Conservation (phyloP, 192 early-diverging fungal species). For the Podila epigama region DNA sequence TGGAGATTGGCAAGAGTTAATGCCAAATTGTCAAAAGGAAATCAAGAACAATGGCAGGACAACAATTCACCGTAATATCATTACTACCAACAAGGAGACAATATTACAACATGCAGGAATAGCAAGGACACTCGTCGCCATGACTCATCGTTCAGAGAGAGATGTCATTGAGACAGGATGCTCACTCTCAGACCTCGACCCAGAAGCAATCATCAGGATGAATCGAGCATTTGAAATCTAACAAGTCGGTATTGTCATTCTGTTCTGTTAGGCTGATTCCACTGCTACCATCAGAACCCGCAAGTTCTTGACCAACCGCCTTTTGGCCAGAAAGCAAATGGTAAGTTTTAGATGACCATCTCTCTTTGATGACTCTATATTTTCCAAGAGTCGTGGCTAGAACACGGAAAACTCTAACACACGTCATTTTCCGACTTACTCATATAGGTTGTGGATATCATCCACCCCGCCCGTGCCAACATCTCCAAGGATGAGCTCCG, state of each 20-base stretch:
- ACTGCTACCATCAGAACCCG: slow-evolving; percentile 96
- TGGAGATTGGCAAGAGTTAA: not conserved
- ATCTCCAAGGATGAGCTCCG: slow-evolving; percentile 92
- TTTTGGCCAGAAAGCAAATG: slow-evolving; percentile 97
- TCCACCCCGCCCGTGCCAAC: slow-evolving; percentile 94
- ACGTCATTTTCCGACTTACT: not conserved
- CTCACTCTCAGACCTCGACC: no score
- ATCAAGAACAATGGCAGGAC: not conserved
- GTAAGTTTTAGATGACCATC: slow-evolving; percentile 35
- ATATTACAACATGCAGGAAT: no score
- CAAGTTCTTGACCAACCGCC: slow-evolving; percentile 99
- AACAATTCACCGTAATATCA: no score
- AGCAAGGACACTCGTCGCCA: no score
- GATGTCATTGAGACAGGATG: no score
- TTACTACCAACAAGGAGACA: no score
- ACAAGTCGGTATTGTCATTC: not conserved
- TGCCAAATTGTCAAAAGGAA: not conserved
- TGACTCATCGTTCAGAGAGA: no score
- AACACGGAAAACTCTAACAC: not conserved
- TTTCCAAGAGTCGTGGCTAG: no score
- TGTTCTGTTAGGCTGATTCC: slow-evolving; percentile 73
- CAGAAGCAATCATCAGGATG: no score
- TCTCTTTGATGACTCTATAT: no score
- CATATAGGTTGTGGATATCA: slow-evolving; percentile 82
- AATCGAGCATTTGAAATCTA: not conserved